Percentiles rank a stretch among this genome's conserved stretches.
phyloP scores from a whole-genome alignment of 345 rosid genomes.

The Aquilaria malaccensis region DNA sequence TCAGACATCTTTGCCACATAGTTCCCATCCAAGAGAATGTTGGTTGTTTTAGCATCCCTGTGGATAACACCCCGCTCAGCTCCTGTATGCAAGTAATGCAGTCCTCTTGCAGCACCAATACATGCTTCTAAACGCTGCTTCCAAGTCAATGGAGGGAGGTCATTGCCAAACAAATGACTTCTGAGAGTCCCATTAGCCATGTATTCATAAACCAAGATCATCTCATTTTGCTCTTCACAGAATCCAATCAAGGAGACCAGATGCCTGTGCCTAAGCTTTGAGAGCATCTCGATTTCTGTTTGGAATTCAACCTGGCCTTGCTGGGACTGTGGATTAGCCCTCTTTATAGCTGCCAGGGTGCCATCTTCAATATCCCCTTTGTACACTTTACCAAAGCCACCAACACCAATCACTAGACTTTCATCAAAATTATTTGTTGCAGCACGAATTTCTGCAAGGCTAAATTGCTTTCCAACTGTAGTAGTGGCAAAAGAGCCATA shows the following conservation, averaged over 20 bases:
- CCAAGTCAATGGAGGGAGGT: conserved; percentile 68
- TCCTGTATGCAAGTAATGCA: conserved; percentile 92
- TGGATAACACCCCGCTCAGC: conserved; percentile 86
- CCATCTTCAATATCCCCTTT: conserved; percentile 80
- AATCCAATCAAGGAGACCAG: conserved; percentile 84
- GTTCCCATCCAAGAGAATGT: conserved; percentile 68
- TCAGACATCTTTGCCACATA: conserved; percentile 90
- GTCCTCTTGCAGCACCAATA: conserved; percentile 80
- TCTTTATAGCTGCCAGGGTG: conserved; percentile 66
- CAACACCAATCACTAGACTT: conserved; percentile 68
- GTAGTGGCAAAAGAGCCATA: conserved; percentile 28
- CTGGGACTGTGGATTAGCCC: conserved; percentile 83
- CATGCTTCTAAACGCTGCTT: conserved; percentile 78
- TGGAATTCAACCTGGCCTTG: conserved; percentile 87
- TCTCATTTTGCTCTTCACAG: conserved; percentile 81
- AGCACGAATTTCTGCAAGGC: conserved; percentile 61
- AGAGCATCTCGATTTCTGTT: conserved; percentile 89
- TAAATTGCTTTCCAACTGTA: conserved; percentile 58
- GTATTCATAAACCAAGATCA: conserved; percentile 91
- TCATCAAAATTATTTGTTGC: conserved; percentile 83
- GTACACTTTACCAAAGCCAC: conserved; percentile 88
- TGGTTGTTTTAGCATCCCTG: conserved; percentile 86
- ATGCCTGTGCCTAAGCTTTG: conserved; percentile 84
- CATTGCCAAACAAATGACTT: conserved; percentile 76
- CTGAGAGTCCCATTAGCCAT: conserved; percentile 87